These are phyloP conservation scores for Dalbergia cultrata DNA, from an alignment of 306 rosid species.

Conservation along the genomic window DNA sequence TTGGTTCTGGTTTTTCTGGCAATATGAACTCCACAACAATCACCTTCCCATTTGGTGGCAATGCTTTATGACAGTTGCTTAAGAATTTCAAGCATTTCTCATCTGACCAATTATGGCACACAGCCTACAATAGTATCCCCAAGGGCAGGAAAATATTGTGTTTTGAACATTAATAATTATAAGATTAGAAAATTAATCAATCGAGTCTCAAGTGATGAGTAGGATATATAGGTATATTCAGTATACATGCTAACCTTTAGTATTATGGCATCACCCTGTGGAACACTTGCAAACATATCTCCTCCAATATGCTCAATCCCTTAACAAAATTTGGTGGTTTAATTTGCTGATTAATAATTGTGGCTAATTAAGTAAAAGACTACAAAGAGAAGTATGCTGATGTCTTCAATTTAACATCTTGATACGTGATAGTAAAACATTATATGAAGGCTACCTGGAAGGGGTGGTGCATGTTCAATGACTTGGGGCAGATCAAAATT, in stretches of 20 bases:
- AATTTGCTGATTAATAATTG: neutral
- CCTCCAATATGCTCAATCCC: conserved; percentile 55
- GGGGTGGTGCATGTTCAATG: conserved; percentile 33
- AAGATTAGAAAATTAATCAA: neutral
- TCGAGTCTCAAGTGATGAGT: neutral
- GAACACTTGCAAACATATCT: conserved; percentile 49
- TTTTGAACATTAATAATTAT: neutral
- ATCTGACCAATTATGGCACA: conserved; percentile 50
- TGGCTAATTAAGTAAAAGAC: too few relatives aligned
- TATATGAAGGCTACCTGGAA: conserved; percentile 20
- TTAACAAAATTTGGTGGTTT: neutral
- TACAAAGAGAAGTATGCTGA: neutral
- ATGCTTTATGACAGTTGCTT: conserved; percentile 45
- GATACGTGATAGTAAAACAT: neutral
- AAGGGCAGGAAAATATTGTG: neutral
- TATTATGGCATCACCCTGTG: conserved; percentile 47
- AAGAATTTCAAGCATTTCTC: conserved; percentile 43
- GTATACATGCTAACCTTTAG: conserved; percentile 30
- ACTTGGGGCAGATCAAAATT: conserved; percentile 57
- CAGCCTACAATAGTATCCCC: conserved; percentile 1
- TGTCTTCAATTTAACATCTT: neutral
- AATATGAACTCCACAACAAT: conserved; percentile 49
- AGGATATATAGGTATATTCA: neutral
- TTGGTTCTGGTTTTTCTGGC: conserved; percentile 46
- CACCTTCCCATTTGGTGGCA: conserved; percentile 48